Evolutionary conservation across 1,284 basidiomycete genomes (phyloP), one percentile per base, ranked within the genome.

Genomic region (Lentinula novae-zelandiae): DNA sequence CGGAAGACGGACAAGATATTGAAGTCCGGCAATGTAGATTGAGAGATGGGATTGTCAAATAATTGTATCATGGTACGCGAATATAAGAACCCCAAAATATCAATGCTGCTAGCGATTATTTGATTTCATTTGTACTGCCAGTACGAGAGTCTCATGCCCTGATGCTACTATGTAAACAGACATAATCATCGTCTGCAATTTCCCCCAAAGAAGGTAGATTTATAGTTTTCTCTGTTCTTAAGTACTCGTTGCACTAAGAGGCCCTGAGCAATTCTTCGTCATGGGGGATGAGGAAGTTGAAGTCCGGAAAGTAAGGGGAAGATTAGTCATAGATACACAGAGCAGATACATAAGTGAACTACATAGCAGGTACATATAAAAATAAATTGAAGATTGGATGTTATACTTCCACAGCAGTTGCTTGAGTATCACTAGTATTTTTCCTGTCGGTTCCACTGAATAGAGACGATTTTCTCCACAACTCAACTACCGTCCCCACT

Each of bases 391-490:
- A 27, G 27, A 27, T 27, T 27, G 3, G 27, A 27, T 42, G 10
- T 9, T 22, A 36, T 36, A 13, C 12, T 39, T 38, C 34, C n/a
- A 58, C 57, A 40, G 31, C 57, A 13, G 57, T 58, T 20, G 8
- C 51, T 10, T 44, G 49, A 33, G 57, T 42, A 17, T 52, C 57
- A 58, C 15, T n/a, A 2, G 31, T 58, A 9, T 17, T 13, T 34
- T 53, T 52, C 17, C 39, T 58, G 20, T 52, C 57, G 17, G 17
- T 12, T 17, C 36, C 22, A 12, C 15, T 52, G 33, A 58, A 58
- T 8, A 58, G 31, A 34, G 57, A 58, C 31, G 57, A 52, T 22
- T 44, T 58, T 31, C 50, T 58, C 57, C 48, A 58, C n/a, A 58
- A 20, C 4, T 58, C 57, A 20, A 58, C 57, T 12, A 44, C 49